Percentiles rank a stretch among this genome's conserved stretches.
These are phyloP conservation scores for Sclerotinia minor DNA, from an alignment of 2,329 filamentous ascomycete species.

Conservation along the genomic window DNA sequence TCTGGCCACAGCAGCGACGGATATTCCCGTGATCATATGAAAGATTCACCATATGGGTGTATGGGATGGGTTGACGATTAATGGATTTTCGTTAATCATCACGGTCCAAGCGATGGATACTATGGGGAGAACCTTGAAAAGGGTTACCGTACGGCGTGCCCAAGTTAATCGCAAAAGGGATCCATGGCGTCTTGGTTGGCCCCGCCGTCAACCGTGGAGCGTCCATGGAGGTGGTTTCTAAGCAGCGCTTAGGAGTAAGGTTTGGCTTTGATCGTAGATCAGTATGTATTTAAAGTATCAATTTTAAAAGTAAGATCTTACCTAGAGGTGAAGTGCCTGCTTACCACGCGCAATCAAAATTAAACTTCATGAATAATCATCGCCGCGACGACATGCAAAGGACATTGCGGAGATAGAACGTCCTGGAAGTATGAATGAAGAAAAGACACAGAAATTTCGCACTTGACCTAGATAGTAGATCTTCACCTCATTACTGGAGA, in stretches of 20 bases:
- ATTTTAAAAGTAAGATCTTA: not conserved
- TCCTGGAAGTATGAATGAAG: slow-evolving; percentile 14
- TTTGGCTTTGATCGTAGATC: slow-evolving; percentile 4
- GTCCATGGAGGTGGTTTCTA: not conserved
- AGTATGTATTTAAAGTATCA: not conserved
- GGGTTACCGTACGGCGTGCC: not conserved
- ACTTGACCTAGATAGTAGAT: not conserved
- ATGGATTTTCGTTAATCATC: not conserved
- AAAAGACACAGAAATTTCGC: not conserved
- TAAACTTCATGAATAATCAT: not conserved
- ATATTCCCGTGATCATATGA: not conserved
- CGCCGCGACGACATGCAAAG: not conserved
- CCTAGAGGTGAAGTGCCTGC: too few relatives aligned
- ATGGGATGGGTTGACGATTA: not conserved
- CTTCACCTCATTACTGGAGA: not conserved
- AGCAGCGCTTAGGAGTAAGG: not conserved
- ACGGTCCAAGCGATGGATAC: not conserved
- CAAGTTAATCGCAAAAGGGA: not conserved
- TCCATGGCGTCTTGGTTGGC: not conserved
- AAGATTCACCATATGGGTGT: not conserved
- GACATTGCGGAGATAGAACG: slow-evolving; percentile 1
- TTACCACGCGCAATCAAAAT: not conserved
- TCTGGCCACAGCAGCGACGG: not conserved
- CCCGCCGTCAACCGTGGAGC: not conserved
- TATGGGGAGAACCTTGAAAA: not conserved